phyloP scores from a whole-genome alignment of 2,329 filamentous ascomycete genomes.

The Canariomyces notabilis region DNA sequence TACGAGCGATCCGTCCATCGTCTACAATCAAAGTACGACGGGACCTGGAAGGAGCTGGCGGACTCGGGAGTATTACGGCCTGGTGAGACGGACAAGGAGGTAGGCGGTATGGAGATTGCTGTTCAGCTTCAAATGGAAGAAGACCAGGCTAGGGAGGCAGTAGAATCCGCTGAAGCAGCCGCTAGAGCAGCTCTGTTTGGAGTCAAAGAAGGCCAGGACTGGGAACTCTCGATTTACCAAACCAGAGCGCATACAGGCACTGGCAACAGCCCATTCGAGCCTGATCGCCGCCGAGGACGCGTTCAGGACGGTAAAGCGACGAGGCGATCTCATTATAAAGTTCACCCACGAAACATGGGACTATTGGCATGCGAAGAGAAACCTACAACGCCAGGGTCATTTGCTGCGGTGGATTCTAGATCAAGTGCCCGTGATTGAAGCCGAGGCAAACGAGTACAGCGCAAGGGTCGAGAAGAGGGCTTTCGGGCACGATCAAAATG shows the following conservation, averaged over 20 bases:
- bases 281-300: conserved; percentile 18
- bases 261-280: conserved; percentile 17
- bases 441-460: too few relatives aligned
- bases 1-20: conserved; percentile 20
- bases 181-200: conserved; percentile 6
- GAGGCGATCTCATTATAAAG: conserved; percentile 19
- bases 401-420: too few relatives aligned
- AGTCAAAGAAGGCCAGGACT: conserved; percentile 3
- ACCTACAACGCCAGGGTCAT: neutral
- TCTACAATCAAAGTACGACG: conserved; percentile 24
- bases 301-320: conserved; percentile 17
- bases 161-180: conserved; percentile 19
- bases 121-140: conserved; percentile 16
- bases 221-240: conserved; percentile 12
- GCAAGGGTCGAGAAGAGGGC: too few relatives aligned
- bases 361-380: neutral
- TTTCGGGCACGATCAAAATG: too few relatives aligned
- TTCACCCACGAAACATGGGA: conserved; percentile 11
- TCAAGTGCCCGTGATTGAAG: too few relatives aligned
- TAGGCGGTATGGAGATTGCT: conserved; percentile 13
- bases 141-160: conserved; percentile 17
- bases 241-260: conserved; percentile 8
- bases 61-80: conserved; percentile 28
- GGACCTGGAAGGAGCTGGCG: conserved; percentile 31
- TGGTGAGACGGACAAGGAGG: conserved; percentile 27